These are phyloP conservation scores for Melaleuca quinquenervia DNA, from an alignment of 345 rosid genomes.

Conservation along the genomic window DNA sequence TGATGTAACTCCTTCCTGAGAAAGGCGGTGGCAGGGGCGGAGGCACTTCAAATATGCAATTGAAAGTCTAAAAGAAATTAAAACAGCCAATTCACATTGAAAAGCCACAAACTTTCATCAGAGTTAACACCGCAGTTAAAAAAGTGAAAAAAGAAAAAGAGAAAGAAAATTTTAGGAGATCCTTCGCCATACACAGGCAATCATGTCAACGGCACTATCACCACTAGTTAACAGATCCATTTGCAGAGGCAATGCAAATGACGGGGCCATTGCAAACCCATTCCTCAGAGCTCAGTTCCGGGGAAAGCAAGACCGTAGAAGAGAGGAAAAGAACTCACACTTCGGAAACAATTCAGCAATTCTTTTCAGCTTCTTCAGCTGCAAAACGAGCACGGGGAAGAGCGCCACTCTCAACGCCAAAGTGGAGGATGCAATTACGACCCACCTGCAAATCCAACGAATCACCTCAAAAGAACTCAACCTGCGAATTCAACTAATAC, in stretches of 20 bases:
- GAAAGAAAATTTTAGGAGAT: neutral
- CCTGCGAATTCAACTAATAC: neutral
- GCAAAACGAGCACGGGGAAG: conserved; percentile 58
- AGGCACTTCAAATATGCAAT: conserved; percentile 54
- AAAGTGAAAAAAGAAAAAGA: neutral
- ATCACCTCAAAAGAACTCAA: neutral
- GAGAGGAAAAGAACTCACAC: conserved; percentile 31
- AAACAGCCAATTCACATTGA: neutral
- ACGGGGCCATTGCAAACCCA: neutral
- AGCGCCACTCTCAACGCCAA: conserved; percentile 50
- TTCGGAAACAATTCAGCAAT: conserved; percentile 50
- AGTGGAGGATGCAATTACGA: conserved; percentile 63
- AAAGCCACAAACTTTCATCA: conserved; percentile 1
- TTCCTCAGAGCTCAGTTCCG: neutral
- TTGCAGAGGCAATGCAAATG: neutral
- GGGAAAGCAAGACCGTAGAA: neutral
- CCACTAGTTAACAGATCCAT: neutral
- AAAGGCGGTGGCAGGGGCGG: conserved; percentile 69
- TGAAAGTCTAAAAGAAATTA: conserved; percentile 5
- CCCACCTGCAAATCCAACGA: conserved; percentile 58
- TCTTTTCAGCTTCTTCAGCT: conserved; percentile 45
- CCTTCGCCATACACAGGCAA: neutral
- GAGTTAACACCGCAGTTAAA: neutral
- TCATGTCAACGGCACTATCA: neutral
- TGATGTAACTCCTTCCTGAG: conserved; percentile 62